Evolutionary conservation across 208 protist species (phyloP).

Genomic region (Wallacemonas sp.): DNA sequence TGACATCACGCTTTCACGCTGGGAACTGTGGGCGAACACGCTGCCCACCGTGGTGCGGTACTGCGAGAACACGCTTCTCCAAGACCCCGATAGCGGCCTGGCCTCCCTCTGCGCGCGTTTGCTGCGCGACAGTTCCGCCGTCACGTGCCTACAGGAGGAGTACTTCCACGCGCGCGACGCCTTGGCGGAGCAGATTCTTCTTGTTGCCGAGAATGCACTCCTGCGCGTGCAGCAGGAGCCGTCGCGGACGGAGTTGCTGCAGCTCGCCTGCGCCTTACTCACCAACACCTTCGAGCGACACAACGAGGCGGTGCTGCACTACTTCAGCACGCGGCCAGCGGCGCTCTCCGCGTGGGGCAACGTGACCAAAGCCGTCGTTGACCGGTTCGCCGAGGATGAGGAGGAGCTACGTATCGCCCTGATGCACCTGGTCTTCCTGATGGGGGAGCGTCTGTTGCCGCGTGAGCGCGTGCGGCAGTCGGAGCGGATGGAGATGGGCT

Average conservation of each 20-base stretch:
- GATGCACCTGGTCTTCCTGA: slow-evolving; percentile 72
- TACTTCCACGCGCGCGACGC: slow-evolving; percentile 41
- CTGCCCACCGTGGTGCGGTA: slow-evolving; percentile 42
- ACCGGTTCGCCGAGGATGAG: slow-evolving; percentile 50
- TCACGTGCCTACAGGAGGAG: slow-evolving; percentile 49
- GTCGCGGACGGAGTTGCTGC: slow-evolving; percentile 34
- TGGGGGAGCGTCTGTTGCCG: slow-evolving; percentile 62
- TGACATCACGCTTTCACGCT: slow-evolving; percentile 50
- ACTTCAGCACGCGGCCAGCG: slow-evolving; percentile 33
- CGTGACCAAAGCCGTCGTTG: slow-evolving; percentile 40
- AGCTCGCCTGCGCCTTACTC: slow-evolving; percentile 59
- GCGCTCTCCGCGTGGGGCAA: slow-evolving; percentile 52
- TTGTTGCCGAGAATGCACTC: slow-evolving; percentile 20
- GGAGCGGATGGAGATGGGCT: slow-evolving; percentile 1
- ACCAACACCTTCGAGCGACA: slow-evolving; percentile 79
- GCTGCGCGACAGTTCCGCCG: slow-evolving; percentile 55
- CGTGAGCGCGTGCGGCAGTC: slow-evolving; percentile 10
- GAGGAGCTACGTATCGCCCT: slow-evolving; percentile 71
- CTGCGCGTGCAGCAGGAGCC: slow-evolving; percentile 13
- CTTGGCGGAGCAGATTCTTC: slow-evolving; percentile 36
- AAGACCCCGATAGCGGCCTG: slow-evolving; percentile 30
- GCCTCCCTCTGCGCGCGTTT: slow-evolving; percentile 32
- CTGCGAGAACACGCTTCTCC: slow-evolving; percentile 40
- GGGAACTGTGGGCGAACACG: slow-evolving; percentile 49
- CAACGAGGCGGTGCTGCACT: slow-evolving; percentile 40